A percentile compares a stretch with the other conserved stretches of the same genome.
Evolutionary conservation across 2,329 filamentous ascomycete species (phyloP).

Genomic region (Byssochlamys sp.): DNA sequence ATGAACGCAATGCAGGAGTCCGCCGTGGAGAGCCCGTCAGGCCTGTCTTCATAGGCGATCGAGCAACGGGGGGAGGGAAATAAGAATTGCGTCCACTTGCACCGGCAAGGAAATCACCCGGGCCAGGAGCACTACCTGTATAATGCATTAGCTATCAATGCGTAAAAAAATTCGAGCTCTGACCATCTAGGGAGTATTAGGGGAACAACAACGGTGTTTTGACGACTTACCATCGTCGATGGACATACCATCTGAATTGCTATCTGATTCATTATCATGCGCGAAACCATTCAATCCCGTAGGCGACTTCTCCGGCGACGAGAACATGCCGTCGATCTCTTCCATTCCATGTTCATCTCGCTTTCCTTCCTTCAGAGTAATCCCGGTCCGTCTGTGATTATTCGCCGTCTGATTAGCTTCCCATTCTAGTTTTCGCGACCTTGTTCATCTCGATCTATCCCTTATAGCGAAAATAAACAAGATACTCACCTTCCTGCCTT

Average conservation of each 20-base stretch:
- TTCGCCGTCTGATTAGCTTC: background rate
- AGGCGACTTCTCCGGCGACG: conserved; percentile 64
- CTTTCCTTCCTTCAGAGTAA: conserved; percentile 67
- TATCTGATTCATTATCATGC: conserved; percentile 36
- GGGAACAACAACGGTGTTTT: conserved; percentile 1
- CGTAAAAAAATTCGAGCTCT: background rate
- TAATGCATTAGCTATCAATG: background rate
- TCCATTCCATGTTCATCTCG: conserved; percentile 91
- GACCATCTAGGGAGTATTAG: background rate
- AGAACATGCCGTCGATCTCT: conserved; percentile 76
- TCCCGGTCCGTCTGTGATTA: conserved; percentile 68
- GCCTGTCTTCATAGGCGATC: conserved; percentile 38
- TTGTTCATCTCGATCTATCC: conserved; percentile 18
- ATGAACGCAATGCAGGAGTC: conserved; percentile 34
- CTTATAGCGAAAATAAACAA: background rate
- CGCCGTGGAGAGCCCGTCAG: conserved; percentile 34
- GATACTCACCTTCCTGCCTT: conserved; percentile 36
- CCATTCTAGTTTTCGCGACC: conserved; percentile 10
- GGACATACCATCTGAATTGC: conserved; percentile 53
- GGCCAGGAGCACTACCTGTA: conserved; percentile 32
- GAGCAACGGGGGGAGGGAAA: conserved; percentile 32
- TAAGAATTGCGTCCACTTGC: conserved; percentile 25
- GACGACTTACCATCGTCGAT: conserved; percentile 49
- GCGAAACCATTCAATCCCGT: conserved; percentile 22
- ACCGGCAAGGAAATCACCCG: conserved; percentile 31